Conservation (phyloP, 2,329 filamentous ascomycete genomes). For the Hirsutella thompsonii region DNA sequence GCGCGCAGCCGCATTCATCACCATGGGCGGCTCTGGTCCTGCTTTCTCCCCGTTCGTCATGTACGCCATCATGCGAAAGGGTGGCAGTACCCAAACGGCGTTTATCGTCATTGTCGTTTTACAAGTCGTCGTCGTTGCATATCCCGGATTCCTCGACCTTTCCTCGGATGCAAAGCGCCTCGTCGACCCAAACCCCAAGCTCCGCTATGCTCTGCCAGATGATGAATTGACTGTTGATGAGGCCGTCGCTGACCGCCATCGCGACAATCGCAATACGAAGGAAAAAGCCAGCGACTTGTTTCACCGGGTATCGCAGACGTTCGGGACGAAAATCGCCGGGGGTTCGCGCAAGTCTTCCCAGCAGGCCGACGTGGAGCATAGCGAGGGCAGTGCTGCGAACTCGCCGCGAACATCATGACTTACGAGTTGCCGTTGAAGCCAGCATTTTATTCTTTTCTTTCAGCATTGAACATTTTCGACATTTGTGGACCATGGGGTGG, state of each 20-base stretch:
- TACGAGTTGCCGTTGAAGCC: conserved; percentile 1
- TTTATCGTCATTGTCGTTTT: conserved; percentile 50
- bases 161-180: conserved; percentile 32
- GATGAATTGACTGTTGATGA: conserved; percentile 8
- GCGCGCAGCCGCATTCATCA: conserved; percentile 63
- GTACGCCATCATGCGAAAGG: conserved; percentile 49
- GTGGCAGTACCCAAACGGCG: conserved; percentile 48
- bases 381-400: conserved; percentile 11
- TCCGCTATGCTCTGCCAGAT: conserved; percentile 9
- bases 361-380: conserved; percentile 15
- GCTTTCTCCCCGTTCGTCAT: conserved; percentile 64
- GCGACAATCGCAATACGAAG: conserved; percentile 5
- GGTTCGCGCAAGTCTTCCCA: conserved; percentile 16
- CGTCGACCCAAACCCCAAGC: conserved; percentile 20
- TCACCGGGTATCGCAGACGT: conserved; percentile 11
- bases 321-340: conserved; percentile 12
- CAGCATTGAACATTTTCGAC: too few species aligned
- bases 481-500: too few species aligned
- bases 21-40: conserved; percentile 62
- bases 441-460: not conserved
- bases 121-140: conserved; percentile 31
- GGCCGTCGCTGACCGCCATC: conserved; percentile 7
- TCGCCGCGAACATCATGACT: conserved; percentile 5
- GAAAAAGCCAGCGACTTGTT: conserved; percentile 11
- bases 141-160: conserved; percentile 34